Conservation (phyloP, 306 rosid genomes). For the Prinsepia uniflora region DNA sequence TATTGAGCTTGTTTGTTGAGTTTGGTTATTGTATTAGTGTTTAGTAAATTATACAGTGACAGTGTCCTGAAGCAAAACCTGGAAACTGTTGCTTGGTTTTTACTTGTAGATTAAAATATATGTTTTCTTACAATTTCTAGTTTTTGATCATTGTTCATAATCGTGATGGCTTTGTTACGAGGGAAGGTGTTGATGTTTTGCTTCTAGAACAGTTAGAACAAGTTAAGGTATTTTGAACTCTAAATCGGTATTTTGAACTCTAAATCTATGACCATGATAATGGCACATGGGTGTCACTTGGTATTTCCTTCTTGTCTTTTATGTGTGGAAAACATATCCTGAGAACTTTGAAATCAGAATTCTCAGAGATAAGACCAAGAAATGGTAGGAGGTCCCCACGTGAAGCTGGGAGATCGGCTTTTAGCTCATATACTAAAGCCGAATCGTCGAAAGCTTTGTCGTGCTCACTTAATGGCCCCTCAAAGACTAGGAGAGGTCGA, state of each 20-base stretch:
- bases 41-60: not conserved
- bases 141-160: constrained; percentile 51
- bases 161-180: constrained; percentile 99
- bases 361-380: constrained; percentile 40
- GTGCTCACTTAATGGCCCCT: constrained; percentile 27
- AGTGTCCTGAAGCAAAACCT: not conserved
- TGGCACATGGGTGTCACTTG: not conserved
- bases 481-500: constrained; percentile 24
- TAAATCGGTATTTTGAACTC: too few relatives aligned
- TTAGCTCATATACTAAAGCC: constrained; percentile 12
- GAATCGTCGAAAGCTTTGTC: constrained; percentile 23
- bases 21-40: not conserved
- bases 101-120: not conserved
- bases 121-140: constrained; percentile 18
- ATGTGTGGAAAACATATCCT: constrained; percentile 37
- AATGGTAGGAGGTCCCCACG: constrained; percentile 30
- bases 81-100: not conserved
- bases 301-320: constrained; percentile 8
- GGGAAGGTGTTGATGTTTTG: constrained; percentile 97
- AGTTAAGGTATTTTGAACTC: constrained; percentile 72
- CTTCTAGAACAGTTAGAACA: constrained; percentile 92
- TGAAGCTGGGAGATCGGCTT: constrained; percentile 32
- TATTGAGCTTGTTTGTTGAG: not conserved
- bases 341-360: constrained; percentile 52
- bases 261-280: constrained; percentile 10